A percentile compares a stretch with the other conserved stretches of the same genome.
These are phyloP conservation scores for Antitrichia curtipendula DNA, from an alignment of 225 moss, liverwort and hornwort genomes.

Conservation along the genomic window DNA sequence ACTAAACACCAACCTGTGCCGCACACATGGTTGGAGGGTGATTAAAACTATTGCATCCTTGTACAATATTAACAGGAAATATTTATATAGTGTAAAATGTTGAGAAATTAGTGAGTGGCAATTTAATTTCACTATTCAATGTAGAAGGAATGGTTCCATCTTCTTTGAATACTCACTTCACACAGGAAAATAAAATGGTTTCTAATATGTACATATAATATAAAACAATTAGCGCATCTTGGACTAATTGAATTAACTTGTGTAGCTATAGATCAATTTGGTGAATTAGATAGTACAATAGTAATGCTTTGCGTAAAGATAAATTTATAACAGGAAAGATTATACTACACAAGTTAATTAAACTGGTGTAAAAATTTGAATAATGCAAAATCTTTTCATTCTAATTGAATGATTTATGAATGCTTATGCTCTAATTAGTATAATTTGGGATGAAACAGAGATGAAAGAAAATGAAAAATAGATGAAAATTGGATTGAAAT, in stretches of 20 bases:
- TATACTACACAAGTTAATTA: not conserved
- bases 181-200: not conserved
- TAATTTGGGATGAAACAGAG: too few relatives aligned
- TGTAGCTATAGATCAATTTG: not conserved
- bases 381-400: not conserved
- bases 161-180: rapidly evolving
- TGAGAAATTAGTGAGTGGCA: not conserved
- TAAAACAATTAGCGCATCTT: not conserved
- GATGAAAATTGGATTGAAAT: too few relatives aligned
- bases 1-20: rapidly evolving
- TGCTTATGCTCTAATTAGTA: not conserved
- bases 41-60: not conserved
- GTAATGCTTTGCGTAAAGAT: not conserved
- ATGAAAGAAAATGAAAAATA: too few relatives aligned
- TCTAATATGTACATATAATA: not conserved
- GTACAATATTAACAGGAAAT: not conserved
- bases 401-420: not conserved
- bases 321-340: too few relatives aligned
- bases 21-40: rapidly evolving
- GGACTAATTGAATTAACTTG: not conserved
- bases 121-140: not conserved
- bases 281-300: not conserved
- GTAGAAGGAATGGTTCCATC: rapidly evolving
- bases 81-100: not conserved
- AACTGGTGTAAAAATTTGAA: not conserved